phyloP scores from a whole-genome alignment of 2,329 filamentous ascomycete species.

The Fusarium brevicatenulatum region DNA sequence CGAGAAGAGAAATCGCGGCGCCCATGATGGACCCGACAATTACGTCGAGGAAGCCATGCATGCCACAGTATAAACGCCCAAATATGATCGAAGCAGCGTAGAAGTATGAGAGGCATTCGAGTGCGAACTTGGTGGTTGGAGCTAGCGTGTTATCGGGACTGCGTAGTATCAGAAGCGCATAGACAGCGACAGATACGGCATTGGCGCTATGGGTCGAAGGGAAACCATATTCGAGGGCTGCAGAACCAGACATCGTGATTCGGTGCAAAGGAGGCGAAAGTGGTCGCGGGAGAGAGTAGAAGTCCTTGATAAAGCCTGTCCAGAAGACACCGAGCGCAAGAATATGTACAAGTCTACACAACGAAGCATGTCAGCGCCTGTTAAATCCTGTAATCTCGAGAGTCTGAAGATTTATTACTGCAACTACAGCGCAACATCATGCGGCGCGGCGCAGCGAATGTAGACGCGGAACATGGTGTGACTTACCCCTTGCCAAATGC shows the following conservation, averaged over 20 bases:
- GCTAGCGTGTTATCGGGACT: constrained; percentile 71
- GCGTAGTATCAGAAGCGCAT: constrained; percentile 77
- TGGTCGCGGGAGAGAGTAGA: constrained; percentile 90
- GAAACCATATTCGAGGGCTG: constrained; percentile 95
- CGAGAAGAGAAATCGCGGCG: constrained; percentile 67
- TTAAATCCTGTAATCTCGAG: background rate
- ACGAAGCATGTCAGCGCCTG: constrained; percentile 32
- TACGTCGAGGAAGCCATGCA: constrained; percentile 97
- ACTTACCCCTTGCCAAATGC: constrained; percentile 86
- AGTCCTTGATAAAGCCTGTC: constrained; percentile 93
- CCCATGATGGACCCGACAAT: constrained; percentile 82
- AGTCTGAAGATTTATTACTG: background rate
- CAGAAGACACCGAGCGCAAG: constrained; percentile 83
- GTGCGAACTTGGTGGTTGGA: constrained; percentile 65
- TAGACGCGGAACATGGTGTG: constrained; percentile 2
- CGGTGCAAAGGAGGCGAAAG: constrained; percentile 90
- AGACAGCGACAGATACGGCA: constrained; percentile 91
- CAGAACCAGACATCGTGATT: constrained; percentile 97
- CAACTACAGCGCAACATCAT: background rate
- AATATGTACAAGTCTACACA: constrained; percentile 73
- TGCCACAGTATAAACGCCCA: constrained; percentile 94
- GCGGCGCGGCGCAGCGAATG: constrained; percentile 20
- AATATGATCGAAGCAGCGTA: constrained; percentile 91
- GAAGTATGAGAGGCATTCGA: constrained; percentile 79
- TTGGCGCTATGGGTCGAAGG: constrained; percentile 98